phyloP scores from a whole-genome alignment of 1,284 basidiomycete species.

The Fomitopsis pinicola region DNA sequence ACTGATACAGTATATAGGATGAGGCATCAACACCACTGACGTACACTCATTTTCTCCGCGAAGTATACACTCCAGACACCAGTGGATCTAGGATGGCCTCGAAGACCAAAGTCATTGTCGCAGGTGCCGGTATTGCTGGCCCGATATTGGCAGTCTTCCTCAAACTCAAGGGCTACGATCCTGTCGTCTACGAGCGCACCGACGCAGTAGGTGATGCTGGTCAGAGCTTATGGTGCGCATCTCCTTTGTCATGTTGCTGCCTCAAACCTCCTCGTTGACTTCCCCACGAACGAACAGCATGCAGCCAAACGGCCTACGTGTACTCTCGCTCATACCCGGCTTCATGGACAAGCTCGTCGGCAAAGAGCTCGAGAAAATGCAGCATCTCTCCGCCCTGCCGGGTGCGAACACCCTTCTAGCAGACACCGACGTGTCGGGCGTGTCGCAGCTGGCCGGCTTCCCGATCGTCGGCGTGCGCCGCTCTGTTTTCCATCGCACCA shows the following conservation, averaged over 20 bases:
- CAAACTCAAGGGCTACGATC: conserved; percentile 37
- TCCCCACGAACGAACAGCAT: conserved; percentile 22
- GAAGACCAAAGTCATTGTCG: conserved; percentile 33
- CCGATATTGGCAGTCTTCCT: conserved; percentile 40
- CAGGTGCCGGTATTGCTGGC: conserved; percentile 43
- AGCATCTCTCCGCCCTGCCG: conserved; percentile 28
- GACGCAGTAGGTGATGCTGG: conserved; percentile 27
- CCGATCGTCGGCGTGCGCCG: conserved; percentile 30
- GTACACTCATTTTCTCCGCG: too few relatives aligned
- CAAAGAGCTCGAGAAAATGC: conserved; percentile 19
- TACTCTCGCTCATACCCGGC: conserved; percentile 35
- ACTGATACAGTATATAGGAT: not conserved
- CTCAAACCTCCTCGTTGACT: not conserved
- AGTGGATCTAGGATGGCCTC: not conserved
- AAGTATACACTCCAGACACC: too few relatives aligned
- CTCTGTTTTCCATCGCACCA: conserved; percentile 27
- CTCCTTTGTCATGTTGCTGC: not conserved
- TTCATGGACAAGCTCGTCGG: conserved; percentile 32
- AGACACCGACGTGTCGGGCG: conserved; percentile 14
- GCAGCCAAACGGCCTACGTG: conserved; percentile 37
- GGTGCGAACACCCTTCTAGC: conserved; percentile 30
- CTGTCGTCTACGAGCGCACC: conserved; percentile 38
- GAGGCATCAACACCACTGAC: not conserved
- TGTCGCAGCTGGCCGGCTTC: conserved; percentile 17
- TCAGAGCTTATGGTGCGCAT: conserved; percentile 32